Evolutionary conservation across 1,284 basidiomycete species (phyloP), one percentile per base, ranked within the genome.

Genomic region (Trichosporon coremiiforme): DNA sequence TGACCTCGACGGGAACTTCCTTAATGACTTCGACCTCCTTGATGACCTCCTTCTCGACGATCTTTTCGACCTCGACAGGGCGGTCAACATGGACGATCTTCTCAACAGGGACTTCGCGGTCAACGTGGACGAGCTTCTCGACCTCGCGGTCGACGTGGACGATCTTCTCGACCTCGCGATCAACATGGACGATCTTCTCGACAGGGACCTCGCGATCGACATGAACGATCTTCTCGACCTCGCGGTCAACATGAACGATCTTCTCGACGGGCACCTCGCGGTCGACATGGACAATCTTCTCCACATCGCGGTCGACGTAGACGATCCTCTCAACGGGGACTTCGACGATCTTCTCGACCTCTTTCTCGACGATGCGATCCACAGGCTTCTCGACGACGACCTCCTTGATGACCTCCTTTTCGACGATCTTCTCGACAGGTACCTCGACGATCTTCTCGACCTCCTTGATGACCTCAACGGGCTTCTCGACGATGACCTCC

Each of bases 371-470:
- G 55, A 75, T 75, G 36, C 36, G 36, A 38, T 38, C 36, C 36
- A 38, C 36, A 38, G 36, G 36, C 66, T 73, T 75, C 66, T 83
- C 65, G 53, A 79, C 78, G 38, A 76, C 71, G 38, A 87, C 77
- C 22, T 75, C 66, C 36, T 71, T 64, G 60, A 64, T 66, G 60
- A 68, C 67, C 47, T 68, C 67, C 17, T 75, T 67, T 63, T 76
- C 76, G 33, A 78, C 76, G 55, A 78, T 75, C 57, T 76, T 78
- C 84, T 86, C 72, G 41, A 82, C 75, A 9, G 75, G 75, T 9
- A 80, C 75, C 64, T 79, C 88, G 67, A 88, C 85, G 20, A 75
- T 72, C 64, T 75, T 75, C 66, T 83, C 82, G 47, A 80, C 76
- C 22, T 77, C 73, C 67, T 74, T 77, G 67, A 77, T 76, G 47